Evolutionary conservation across 805 yeast genomes (phyloP).

Genomic region (Yarrowia deformans): DNA sequence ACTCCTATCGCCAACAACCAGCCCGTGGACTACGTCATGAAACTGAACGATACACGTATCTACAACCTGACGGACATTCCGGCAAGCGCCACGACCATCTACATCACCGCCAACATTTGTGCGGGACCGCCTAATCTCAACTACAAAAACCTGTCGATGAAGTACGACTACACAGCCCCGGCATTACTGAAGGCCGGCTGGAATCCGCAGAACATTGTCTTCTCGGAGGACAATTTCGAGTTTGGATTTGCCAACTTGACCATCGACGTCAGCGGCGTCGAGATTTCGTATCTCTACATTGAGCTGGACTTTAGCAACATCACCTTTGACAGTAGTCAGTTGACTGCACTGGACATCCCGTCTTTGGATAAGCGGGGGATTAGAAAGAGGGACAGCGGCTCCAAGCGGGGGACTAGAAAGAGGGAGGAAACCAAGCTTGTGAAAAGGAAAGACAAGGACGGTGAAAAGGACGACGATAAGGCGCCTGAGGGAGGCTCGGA

Average conservation of each 20-base stretch:
- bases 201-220: constrained; percentile 42
- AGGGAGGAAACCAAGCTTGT: too few relatives aligned
- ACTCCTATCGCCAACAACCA: constrained; percentile 45
- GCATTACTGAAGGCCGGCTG: constrained; percentile 1
- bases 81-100: constrained; percentile 46
- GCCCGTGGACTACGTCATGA: constrained; percentile 47
- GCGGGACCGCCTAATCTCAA: constrained; percentile 45
- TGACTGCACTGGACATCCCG: too few relatives aligned
- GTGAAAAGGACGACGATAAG: neutral
- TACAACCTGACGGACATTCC: constrained; percentile 44
- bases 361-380: neutral
- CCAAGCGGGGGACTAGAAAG: neutral
- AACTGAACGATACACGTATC: constrained; percentile 49
- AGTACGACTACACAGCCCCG: constrained; percentile 43
- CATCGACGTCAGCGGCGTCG: constrained; percentile 47
- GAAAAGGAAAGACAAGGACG: constrained; percentile 2
- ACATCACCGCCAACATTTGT: constrained; percentile 52
- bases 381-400: neutral
- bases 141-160: constrained; percentile 41
- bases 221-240: constrained; percentile 41
- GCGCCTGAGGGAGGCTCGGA: neutral
- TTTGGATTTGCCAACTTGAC: constrained; percentile 48
- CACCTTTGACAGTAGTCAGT: neutral
- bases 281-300: constrained; percentile 39
- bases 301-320: constrained; percentile 10